phyloP scores from a whole-genome alignment of 2,329 filamentous ascomycete genomes.

The Fusarium burgessii region DNA sequence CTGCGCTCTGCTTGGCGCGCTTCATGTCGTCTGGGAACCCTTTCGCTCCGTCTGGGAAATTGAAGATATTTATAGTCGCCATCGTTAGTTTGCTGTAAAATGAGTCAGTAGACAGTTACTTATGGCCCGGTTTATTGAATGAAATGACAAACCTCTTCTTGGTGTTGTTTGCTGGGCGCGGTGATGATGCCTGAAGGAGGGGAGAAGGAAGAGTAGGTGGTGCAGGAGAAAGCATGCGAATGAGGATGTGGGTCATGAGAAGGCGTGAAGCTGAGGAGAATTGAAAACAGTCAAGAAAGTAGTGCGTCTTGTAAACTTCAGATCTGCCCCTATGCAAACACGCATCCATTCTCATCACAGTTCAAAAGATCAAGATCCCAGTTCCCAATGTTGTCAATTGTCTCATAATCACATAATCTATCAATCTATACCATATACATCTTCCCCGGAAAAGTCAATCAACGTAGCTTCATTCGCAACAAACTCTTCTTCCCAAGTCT shows the following conservation, averaged over 20 bases:
- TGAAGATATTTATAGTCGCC: accelerated
- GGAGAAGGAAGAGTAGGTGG: neutral
- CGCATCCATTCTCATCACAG: neutral
- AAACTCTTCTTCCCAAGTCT: constrained; percentile 34
- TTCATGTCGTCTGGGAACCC: accelerated
- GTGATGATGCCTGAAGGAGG: neutral
- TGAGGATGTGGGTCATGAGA: neutral
- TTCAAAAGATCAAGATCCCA: neutral
- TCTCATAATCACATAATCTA: constrained; percentile 25
- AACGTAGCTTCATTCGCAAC: constrained; percentile 35
- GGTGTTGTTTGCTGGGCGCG: accelerated
- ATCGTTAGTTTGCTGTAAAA: neutral
- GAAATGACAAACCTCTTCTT: neutral
- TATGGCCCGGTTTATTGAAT: neutral
- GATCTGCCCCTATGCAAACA: neutral
- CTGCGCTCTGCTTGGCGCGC: accelerated
- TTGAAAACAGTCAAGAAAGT: neutral
- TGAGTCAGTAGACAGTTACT: too few relatives aligned
- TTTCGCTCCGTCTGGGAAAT: neutral
- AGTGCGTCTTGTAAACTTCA: too few relatives aligned
- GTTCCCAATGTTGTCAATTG: constrained; percentile 13
- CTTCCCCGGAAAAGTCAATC: constrained; percentile 35
- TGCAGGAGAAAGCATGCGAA: neutral
- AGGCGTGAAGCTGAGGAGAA: neutral
- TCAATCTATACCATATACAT: constrained; percentile 31